phyloP scores from a whole-genome alignment of 2,329 filamentous ascomycete species.

The Cercospora nicotianae region DNA sequence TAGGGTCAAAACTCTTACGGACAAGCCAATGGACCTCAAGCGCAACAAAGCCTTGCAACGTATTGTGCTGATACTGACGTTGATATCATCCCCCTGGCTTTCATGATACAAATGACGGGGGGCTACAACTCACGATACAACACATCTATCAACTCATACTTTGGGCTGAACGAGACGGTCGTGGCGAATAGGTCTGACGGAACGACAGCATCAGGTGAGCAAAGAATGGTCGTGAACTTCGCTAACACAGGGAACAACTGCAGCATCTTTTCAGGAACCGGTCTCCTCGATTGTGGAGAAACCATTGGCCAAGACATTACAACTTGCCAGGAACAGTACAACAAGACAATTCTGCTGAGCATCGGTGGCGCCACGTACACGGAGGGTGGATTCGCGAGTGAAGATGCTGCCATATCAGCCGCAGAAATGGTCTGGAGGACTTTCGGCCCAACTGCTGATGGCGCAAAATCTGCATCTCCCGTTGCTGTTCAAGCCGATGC shows the following conservation, averaged over 20 bases:
- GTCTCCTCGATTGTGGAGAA: constrained; percentile 58
- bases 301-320: constrained; percentile 46
- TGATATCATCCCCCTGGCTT: constrained; percentile 64
- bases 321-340: constrained; percentile 60
- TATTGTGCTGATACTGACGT: constrained; percentile 59
- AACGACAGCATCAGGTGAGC: constrained; percentile 5
- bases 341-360: constrained; percentile 71
- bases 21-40: constrained; percentile 45
- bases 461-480: not conserved
- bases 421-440: constrained; percentile 68
- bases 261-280: constrained; percentile 58
- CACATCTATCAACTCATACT: constrained; percentile 7
- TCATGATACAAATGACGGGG: constrained; percentile 57
- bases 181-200: not conserved
- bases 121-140: constrained; percentile 12
- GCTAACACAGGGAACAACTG: constrained; percentile 64
- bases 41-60: constrained; percentile 57
- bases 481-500: not conserved
- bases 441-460: constrained; percentile 58
- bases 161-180: not conserved
- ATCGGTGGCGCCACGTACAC: constrained; percentile 70
- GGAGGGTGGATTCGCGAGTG: constrained; percentile 64
- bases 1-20: constrained; percentile 60
- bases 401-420: constrained; percentile 53
- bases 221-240: constrained; percentile 52